Evolutionary conservation across 495 filamentous ascomycete genomes (phyloP).

Genomic region (Pseudomonodictys pantanalensis): DNA sequence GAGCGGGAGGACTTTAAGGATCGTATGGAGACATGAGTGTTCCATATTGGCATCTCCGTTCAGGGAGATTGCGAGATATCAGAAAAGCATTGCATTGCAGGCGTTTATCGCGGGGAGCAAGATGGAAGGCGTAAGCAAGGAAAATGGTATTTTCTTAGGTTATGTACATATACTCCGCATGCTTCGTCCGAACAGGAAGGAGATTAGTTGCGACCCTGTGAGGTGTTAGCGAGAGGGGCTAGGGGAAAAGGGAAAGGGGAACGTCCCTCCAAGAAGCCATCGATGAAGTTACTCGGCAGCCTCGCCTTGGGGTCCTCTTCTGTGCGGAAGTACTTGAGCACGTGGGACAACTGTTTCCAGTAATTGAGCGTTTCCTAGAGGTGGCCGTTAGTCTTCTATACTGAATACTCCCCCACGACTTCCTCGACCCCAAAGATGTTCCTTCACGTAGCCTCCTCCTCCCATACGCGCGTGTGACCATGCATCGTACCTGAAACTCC

Average conservation of each 20-base stretch:
- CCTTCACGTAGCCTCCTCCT: too few species aligned
- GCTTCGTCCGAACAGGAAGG: not conserved
- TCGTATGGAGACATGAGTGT: not conserved
- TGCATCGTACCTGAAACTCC: conserved; percentile 71
- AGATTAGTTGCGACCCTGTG: conserved; percentile 31
- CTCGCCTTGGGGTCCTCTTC: conserved; percentile 79
- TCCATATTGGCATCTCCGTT: too few species aligned
- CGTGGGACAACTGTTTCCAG: conserved; percentile 95
- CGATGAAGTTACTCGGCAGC: conserved; percentile 83
- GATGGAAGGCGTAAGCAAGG: conserved; percentile 22
- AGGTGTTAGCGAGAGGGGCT: not conserved
- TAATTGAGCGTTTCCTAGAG: conserved; percentile 92
- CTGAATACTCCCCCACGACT: too few species aligned
- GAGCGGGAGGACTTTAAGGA: conserved; percentile 62
- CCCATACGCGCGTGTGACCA: not conserved
- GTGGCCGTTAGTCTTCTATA: not conserved
- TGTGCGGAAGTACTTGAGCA: conserved; percentile 93
- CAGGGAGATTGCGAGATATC: too few species aligned
- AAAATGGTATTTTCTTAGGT: conserved; percentile 31
- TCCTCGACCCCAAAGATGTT: too few species aligned
- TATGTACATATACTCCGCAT: conserved; percentile 30
- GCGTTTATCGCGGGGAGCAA: conserved; percentile 18
- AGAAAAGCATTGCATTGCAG: conserved; percentile 20
- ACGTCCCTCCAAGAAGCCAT: conserved; percentile 82
- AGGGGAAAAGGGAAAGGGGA: not conserved